Evolutionary conservation across 805 yeast genomes (phyloP).

Genomic region (Ogataea polymorpha): DNA sequence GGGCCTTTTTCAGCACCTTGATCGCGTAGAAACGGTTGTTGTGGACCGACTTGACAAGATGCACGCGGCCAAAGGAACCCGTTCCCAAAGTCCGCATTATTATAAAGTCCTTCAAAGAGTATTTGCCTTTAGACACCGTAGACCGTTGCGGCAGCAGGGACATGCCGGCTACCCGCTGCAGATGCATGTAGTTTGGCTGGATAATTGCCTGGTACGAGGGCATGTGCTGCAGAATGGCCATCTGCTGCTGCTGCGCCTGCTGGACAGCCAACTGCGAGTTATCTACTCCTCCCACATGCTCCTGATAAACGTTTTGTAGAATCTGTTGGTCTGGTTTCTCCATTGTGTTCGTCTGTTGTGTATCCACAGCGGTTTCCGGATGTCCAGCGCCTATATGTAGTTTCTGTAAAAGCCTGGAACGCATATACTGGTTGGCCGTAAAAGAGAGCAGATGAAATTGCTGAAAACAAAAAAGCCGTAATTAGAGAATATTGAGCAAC

Average conservation of each 20-base stretch:
- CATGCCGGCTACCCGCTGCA: conserved; percentile 28
- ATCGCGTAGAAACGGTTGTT: conserved; percentile 60
- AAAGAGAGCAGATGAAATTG: conserved; percentile 11
- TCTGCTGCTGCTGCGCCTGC: conserved; percentile 30
- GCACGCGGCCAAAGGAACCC: conserved; percentile 61
- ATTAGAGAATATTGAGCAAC: background rate
- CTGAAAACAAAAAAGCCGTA: conserved; percentile 6
- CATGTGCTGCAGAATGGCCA: conserved; percentile 31
- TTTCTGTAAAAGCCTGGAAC: conserved; percentile 25
- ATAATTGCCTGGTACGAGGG: conserved; percentile 37
- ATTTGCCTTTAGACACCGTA: conserved; percentile 51
- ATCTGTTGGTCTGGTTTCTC: conserved; percentile 21
- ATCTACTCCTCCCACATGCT: conserved; percentile 9
- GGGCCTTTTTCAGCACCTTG: conserved; percentile 54
- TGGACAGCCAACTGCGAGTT: conserved; percentile 24
- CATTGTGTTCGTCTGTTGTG: conserved; percentile 1
- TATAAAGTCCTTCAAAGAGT: conserved; percentile 53
- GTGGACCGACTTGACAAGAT: conserved; percentile 55
- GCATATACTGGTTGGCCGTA: conserved; percentile 16
- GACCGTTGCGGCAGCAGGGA: conserved; percentile 30
- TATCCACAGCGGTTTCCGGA: conserved; percentile 11
- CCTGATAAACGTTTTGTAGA: conserved; percentile 18
- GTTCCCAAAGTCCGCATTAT: conserved; percentile 58
- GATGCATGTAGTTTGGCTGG: conserved; percentile 30
- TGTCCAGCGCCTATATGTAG: conserved; percentile 26